Percentiles rank a stretch among this genome's conserved stretches.
Conservation (phyloP, 805 yeast genomes). For the Candida takata region DNA sequence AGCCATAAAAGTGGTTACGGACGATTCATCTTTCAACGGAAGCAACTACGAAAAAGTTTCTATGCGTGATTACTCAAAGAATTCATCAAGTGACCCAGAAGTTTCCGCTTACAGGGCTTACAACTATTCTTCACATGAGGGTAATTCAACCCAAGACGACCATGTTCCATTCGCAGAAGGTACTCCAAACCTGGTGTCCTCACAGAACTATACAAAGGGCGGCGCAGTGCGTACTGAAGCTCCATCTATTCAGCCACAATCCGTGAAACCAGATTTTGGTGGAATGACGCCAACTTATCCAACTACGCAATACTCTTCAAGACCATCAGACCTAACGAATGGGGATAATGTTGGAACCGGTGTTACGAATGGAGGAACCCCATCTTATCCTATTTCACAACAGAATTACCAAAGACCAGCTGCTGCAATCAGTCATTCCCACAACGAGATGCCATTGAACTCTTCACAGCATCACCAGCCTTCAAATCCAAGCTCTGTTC, state of each 20-base stretch:
- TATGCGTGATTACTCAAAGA: conserved; percentile 19
- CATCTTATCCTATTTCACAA: too few species aligned
- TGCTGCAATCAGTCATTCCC: background rate
- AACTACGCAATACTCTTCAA: conserved; percentile 10
- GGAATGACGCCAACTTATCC: conserved; percentile 15
- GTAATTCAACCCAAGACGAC: too few species aligned
- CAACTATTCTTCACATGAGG: conserved; percentile 2
- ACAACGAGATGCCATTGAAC: too few species aligned
- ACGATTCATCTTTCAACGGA: conserved; percentile 19
- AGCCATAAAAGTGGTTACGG: conserved; percentile 18
- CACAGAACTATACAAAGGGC: conserved; percentile 18
- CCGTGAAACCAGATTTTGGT: conserved; percentile 20
- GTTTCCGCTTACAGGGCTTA: conserved; percentile 12
- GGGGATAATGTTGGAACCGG: background rate
- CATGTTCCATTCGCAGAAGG: conserved; percentile 15
- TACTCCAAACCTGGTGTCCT: conserved; percentile 21
- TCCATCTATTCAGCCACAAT: conserved; percentile 17
- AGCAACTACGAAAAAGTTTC: conserved; percentile 21
- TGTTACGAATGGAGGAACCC: too few species aligned
- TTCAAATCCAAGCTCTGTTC: background rate
- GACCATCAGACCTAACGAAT: background rate
- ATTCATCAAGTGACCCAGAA: conserved; percentile 5
- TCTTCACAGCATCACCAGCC: too few species aligned
- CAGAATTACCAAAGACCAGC: too few species aligned
- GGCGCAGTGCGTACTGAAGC: conserved; percentile 21